These are phyloP conservation scores for Biancaea sappan DNA, from an alignment of 306 rosid genomes.

Conservation along the genomic window DNA sequence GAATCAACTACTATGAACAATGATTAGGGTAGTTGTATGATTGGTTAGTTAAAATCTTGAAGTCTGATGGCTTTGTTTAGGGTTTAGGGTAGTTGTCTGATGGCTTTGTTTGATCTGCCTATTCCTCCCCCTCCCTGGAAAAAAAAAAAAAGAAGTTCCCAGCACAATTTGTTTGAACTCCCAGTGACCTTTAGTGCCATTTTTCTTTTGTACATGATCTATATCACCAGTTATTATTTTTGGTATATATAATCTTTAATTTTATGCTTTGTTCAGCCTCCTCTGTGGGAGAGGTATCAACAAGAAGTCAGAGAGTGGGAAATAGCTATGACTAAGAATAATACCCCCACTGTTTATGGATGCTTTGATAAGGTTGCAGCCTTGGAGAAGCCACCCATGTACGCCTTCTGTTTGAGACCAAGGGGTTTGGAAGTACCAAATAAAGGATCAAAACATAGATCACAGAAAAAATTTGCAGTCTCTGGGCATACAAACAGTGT, in stretches of 20 bases:
- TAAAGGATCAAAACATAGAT: constrained; percentile 75
- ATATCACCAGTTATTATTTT: neutral
- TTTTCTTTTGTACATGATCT: neutral
- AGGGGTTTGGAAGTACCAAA: constrained; percentile 74
- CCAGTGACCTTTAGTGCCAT: too few relatives aligned
- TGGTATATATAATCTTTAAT: neutral
- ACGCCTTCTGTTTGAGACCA: constrained; percentile 84
- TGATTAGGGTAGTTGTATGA: too few relatives aligned
- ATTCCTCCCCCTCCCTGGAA: too few relatives aligned
- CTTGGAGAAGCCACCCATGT: constrained; percentile 79
- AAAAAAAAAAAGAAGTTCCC: too few relatives aligned
- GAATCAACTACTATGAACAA: too few relatives aligned
- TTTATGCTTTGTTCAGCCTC: constrained; percentile 53
- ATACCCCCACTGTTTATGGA: constrained; percentile 48
- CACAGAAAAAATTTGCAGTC: constrained; percentile 61
- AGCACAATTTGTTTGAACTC: too few relatives aligned
- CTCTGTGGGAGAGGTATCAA: constrained; percentile 71
- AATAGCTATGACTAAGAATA: constrained; percentile 50
- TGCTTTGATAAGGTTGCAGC: constrained; percentile 47
- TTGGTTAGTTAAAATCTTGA: too few relatives aligned
- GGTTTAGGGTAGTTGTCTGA: too few relatives aligned
- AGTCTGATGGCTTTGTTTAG: too few relatives aligned
- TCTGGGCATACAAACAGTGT: constrained; percentile 51
- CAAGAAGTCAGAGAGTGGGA: constrained; percentile 76
- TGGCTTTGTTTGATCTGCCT: too few relatives aligned